Percentiles rank a stretch among this genome's conserved stretches.
phyloP scores from a whole-genome alignment of 352 stramenopile species.

The Phytophthora constricta region DNA sequence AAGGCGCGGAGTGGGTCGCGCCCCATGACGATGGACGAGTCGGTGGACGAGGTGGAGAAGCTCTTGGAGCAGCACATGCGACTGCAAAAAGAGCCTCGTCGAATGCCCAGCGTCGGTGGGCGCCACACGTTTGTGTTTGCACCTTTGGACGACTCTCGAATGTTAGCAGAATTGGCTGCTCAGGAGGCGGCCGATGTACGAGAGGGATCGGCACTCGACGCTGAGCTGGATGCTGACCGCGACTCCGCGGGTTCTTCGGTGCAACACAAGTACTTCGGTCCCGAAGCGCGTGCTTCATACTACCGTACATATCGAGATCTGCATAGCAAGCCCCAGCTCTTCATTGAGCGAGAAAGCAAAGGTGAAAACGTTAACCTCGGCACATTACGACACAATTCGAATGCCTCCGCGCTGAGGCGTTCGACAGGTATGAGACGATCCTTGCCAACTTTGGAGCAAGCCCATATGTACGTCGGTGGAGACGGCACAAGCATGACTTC shows the following conservation, averaged over 20 bases:
- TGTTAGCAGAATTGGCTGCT: slow-evolving; percentile 41
- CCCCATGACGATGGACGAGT: slow-evolving; percentile 50
- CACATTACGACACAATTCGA: slow-evolving; percentile 22
- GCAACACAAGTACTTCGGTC: slow-evolving; percentile 59
- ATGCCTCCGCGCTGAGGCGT: slow-evolving; percentile 5
- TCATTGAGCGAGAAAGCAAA: slow-evolving; percentile 39
- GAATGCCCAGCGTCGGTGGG: slow-evolving; percentile 21
- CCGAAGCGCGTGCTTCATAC: slow-evolving; percentile 47
- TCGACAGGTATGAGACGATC: slow-evolving; percentile 14
- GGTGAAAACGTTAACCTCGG: slow-evolving; percentile 22
- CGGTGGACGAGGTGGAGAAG: slow-evolving; percentile 57
- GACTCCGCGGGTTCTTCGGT: slow-evolving; percentile 4
- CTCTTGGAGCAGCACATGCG: slow-evolving; percentile 51
- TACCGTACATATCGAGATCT: slow-evolving; percentile 66
- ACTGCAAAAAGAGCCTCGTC: slow-evolving; percentile 22
- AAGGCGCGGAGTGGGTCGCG: slow-evolving; percentile 1
- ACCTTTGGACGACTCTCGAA: slow-evolving; percentile 42
- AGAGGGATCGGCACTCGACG: slow-evolving; percentile 28
- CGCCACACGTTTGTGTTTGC: slow-evolving; percentile 48
- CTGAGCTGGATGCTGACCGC: slow-evolving; percentile 22
- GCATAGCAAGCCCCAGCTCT: slow-evolving; percentile 65
- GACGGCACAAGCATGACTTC: slow-evolving; percentile 11
- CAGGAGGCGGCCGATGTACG: slow-evolving; percentile 17
- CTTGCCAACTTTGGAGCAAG: slow-evolving; percentile 23
- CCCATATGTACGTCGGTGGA: slow-evolving; percentile 21